These are phyloP conservation scores for Lactarius vividus DNA, from an alignment of 768 basidiomycete species.

Conservation along the genomic window DNA sequence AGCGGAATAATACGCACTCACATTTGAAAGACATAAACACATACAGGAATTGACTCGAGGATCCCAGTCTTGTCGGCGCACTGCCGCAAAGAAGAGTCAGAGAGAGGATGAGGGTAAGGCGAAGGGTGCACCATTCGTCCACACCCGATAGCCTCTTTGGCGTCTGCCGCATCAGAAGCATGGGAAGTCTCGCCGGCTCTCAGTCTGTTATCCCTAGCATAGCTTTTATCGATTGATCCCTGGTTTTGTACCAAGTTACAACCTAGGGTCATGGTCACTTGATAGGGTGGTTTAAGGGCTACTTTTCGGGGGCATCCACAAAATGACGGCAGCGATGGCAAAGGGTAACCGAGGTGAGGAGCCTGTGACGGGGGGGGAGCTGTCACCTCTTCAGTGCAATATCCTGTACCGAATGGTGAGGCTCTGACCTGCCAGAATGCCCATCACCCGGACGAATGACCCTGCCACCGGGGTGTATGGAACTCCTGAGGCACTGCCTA, in stretches of 20 bases:
- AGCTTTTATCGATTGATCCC: too few species aligned
- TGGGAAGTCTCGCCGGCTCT: too few species aligned
- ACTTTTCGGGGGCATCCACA: background rate
- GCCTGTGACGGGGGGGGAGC: background rate
- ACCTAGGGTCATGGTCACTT: background rate
- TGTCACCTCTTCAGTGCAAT: background rate
- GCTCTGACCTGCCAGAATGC: background rate
- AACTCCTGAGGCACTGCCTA: background rate
- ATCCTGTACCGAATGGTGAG: background rate
- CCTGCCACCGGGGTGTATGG: background rate
- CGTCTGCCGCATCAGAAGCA: too few species aligned
- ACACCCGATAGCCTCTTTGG: too few species aligned
- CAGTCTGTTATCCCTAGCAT: too few species aligned
- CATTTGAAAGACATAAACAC: background rate
- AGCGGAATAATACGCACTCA: background rate
- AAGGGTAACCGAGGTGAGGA: background rate
- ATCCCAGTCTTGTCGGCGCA: too few species aligned
- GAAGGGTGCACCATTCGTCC: background rate
- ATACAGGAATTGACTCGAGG: background rate
- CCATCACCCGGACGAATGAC: background rate
- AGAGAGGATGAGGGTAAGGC: background rate
- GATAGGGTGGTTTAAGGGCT: background rate
- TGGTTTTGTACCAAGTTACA: too few species aligned
- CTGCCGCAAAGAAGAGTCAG: too few species aligned
- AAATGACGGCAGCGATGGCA: background rate